phyloP scores from a whole-genome alignment of 2,329 filamentous ascomycete genomes.

The Colletotrichum musae region DNA sequence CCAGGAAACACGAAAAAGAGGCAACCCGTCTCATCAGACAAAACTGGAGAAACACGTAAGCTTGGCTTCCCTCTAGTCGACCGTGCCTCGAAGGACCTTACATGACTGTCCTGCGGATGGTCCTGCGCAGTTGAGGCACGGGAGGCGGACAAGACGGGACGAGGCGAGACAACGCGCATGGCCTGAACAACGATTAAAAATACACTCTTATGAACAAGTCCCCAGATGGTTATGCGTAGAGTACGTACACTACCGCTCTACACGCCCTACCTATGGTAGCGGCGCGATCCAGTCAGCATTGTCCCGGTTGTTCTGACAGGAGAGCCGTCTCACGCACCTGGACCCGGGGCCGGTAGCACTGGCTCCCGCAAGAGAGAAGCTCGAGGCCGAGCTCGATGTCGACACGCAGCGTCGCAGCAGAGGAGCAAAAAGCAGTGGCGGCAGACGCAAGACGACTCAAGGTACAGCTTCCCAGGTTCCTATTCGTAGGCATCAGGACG shows the following conservation, averaged over 20 bases:
- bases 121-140: conserved; percentile 19
- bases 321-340: conserved; percentile 17
- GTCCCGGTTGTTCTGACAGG: conserved; percentile 24
- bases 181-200: conserved; percentile 3
- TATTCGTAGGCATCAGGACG: conserved; percentile 25
- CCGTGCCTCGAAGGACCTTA: conserved; percentile 21
- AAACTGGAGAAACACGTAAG: conserved; percentile 20
- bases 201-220: too few relatives aligned
- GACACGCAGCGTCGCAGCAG: conserved; percentile 24
- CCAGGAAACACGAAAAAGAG: conserved; percentile 23
- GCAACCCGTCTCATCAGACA: conserved; percentile 16
- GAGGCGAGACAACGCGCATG: conserved; percentile 13
- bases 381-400: conserved; percentile 5
- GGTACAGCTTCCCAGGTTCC: conserved; percentile 8
- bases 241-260: too few relatives aligned
- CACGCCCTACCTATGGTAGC: not conserved
- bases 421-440: conserved; percentile 29
- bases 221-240: too few relatives aligned
- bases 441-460: conserved; percentile 7
- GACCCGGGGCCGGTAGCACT: conserved; percentile 17
- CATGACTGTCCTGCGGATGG: conserved; percentile 18
- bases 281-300: conserved; percentile 10
- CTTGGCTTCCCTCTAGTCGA: conserved; percentile 1
- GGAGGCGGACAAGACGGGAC: conserved; percentile 23
- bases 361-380: conserved; percentile 30